Evolutionary conservation across 2,329 filamentous ascomycete genomes (phyloP).

Genomic region (Capronia epimyces): DNA sequence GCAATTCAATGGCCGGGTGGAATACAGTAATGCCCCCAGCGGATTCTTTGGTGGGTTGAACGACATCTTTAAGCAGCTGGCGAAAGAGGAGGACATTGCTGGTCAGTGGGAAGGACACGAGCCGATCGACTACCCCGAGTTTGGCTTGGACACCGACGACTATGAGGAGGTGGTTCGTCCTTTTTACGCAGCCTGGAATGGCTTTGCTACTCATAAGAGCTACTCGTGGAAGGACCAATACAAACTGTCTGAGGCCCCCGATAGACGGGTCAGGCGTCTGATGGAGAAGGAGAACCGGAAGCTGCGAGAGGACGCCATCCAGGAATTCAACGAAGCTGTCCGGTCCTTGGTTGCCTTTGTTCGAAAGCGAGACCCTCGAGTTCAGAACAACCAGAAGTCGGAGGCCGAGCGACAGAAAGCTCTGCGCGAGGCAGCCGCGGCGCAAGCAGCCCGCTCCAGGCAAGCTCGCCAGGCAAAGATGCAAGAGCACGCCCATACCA

Average conservation of each 20-base stretch:
- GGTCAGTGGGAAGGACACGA: slow-evolving; percentile 62
- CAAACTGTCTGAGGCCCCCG: slow-evolving; percentile 75
- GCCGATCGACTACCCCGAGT: slow-evolving; percentile 67
- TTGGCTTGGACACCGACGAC: slow-evolving; percentile 68
- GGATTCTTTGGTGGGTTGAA: slow-evolving; percentile 81
- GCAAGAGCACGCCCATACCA: slow-evolving; percentile 43
- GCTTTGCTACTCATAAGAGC: slow-evolving; percentile 75
- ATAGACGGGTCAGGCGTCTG: slow-evolving; percentile 70
- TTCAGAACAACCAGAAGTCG: slow-evolving; percentile 67
- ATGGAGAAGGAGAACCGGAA: slow-evolving; percentile 97
- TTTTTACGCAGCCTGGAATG: slow-evolving; percentile 77
- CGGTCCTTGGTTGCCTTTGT: slow-evolving; percentile 80
- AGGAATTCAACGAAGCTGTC: slow-evolving; percentile 90
- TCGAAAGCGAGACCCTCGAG: slow-evolving; percentile 84
- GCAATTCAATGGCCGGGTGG: slow-evolving; percentile 70
- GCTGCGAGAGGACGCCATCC: slow-evolving; percentile 70
- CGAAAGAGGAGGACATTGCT: slow-evolving; percentile 71
- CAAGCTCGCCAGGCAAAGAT: slow-evolving; percentile 68
- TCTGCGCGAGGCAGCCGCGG: slow-evolving; percentile 70
- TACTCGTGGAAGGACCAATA: slow-evolving; percentile 90
- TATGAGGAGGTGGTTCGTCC: slow-evolving; percentile 71
- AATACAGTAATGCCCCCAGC: slow-evolving; percentile 70
- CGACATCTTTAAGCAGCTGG: slow-evolving; percentile 72
- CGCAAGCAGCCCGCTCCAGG: slow-evolving; percentile 76
- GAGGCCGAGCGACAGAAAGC: slow-evolving; percentile 75